Evolutionary conservation across 2,329 filamentous ascomycete species (phyloP).

Genomic region (Coniochaeta pulveracea): DNA sequence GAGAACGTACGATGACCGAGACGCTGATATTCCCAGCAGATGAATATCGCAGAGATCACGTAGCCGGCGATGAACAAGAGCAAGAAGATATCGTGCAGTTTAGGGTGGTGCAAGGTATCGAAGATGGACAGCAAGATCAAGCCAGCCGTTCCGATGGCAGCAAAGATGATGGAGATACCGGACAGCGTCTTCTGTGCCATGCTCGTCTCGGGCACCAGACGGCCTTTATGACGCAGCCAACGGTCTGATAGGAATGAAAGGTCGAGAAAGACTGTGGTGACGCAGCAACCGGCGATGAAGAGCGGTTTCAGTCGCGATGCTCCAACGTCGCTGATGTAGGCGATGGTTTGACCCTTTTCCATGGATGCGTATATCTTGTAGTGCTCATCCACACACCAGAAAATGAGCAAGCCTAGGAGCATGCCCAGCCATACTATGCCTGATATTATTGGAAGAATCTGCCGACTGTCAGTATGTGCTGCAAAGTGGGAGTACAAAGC

Average conservation of each 20-base stretch:
- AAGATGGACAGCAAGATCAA: constrained; percentile 78
- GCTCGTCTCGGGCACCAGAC: constrained; percentile 63
- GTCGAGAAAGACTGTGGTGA: constrained; percentile 73
- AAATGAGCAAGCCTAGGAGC: constrained; percentile 58
- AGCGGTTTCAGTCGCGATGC: constrained; percentile 57
- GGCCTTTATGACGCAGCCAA: constrained; percentile 72
- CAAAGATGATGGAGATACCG: constrained; percentile 51
- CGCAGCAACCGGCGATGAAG: constrained; percentile 60
- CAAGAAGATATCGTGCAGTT: constrained; percentile 66
- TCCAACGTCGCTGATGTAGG: constrained; percentile 63
- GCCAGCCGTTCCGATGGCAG: constrained; percentile 65
- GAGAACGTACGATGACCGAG: constrained; percentile 55
- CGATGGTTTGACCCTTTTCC: constrained; percentile 44
- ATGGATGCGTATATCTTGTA: constrained; percentile 50
- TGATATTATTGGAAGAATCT: constrained; percentile 60
- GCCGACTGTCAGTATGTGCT: constrained; percentile 2
- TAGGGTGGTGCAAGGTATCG: constrained; percentile 60
- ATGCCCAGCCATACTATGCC: constrained; percentile 54
- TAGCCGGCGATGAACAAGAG: constrained; percentile 79
- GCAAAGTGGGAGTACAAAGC: constrained; percentile 3
- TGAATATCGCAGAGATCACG: constrained; percentile 73
- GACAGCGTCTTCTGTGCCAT: constrained; percentile 51
- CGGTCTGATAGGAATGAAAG: constrained; percentile 71
- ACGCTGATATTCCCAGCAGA: constrained; percentile 82
- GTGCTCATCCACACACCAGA: constrained; percentile 50